These are phyloP conservation scores for Ceratopteris richardii DNA, from an alignment of 75 land plant species.

Conservation along the genomic window DNA sequence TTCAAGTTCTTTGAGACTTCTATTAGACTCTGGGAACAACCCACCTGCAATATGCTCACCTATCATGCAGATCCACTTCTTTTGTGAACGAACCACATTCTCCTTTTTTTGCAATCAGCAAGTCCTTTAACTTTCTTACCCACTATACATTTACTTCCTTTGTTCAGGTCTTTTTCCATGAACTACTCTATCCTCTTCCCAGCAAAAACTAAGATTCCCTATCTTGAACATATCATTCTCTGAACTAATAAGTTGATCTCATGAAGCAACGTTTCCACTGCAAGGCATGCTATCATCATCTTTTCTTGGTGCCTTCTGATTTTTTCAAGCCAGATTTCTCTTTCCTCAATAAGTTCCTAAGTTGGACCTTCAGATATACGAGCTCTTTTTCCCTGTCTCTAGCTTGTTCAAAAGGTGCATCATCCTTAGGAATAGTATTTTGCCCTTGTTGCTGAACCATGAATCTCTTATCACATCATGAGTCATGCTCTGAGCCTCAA, in stretches of 20 bases:
- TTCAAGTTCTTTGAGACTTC: not conserved
- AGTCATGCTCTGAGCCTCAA: slow-evolving; percentile 96
- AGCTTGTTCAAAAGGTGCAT: slow-evolving; percentile 39
- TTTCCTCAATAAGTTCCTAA: too few species aligned
- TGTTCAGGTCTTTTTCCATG: too few species aligned
- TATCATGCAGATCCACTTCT: slow-evolving; percentile 68
- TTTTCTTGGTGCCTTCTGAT: too few species aligned
- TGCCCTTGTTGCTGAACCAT: slow-evolving; percentile 47
- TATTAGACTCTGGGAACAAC: slow-evolving; percentile 1
- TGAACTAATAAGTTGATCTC: too few species aligned
- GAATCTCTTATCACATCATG: slow-evolving; percentile 94
- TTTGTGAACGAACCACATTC: slow-evolving; percentile 1
- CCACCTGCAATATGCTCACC: slow-evolving; percentile 71
- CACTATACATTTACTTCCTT: slow-evolving; percentile 11
- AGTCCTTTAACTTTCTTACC: slow-evolving; percentile 44
- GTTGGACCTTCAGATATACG: slow-evolving; percentile 44
- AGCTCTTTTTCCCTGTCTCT: slow-evolving; percentile 48
- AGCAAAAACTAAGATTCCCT: too few species aligned
- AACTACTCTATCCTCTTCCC: too few species aligned
- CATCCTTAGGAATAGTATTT: slow-evolving; percentile 36
- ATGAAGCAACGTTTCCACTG: too few species aligned
- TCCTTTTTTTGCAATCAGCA: slow-evolving; percentile 37
- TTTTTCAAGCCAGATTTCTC: too few species aligned
- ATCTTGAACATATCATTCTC: too few species aligned
- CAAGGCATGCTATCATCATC: too few species aligned